Base-by-base conservation (phyloP, 2,329 filamentous ascomycete species). In the Aureobasidium sp. region DNA sequence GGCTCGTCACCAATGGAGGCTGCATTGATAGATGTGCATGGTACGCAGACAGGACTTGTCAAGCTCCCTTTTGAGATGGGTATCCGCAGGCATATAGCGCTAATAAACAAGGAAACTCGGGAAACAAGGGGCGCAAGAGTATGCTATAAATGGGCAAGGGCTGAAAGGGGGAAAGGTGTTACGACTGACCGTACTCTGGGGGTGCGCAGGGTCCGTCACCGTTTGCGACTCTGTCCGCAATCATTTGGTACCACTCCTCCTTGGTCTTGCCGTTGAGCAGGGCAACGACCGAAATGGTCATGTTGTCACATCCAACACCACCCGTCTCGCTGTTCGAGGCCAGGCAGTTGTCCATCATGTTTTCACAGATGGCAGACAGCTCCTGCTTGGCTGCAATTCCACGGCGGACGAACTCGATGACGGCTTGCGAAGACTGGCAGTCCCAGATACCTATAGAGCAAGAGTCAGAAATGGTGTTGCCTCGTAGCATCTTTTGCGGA, bases 321-420 rank as follows among this genome's bases (percentile, higher is more conserved):
- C 94, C 94, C 33, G 93, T 96, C 77, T 99, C 94, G 67, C 92
- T 96, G 82, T 95, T 97, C 63, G 92, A 95, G 42, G 94, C 92
- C 66, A 99, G 81, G 73, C 94, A 99, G 79, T 97, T 99, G 80
- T 99, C 93, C 94, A 99, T 99, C 90, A 99, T 96, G 79, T 99
- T 99, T 78, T 99, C 94, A 75, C 93, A 97, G 70, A 99, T 97
- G 73, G 89, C 89, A 60, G 92, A 86, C 55, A 99, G 83, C 53
- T 95, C 89, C 77, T 99, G 94, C 80, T 96, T 96, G 55, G 92
- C 92, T 53, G 91, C 93, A 74, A 99, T 96, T 61, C 94, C 94
- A 71, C 94, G 88, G 73, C 94, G 85, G 65, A 97, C 94, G 72
- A 99, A 99, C 75, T 99, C 94, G 67, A 97, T 80, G 35, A 99